These are phyloP conservation scores for Coleophoma crateriformis DNA, from an alignment of 2,329 filamentous ascomycete species.

Conservation along the genomic window DNA sequence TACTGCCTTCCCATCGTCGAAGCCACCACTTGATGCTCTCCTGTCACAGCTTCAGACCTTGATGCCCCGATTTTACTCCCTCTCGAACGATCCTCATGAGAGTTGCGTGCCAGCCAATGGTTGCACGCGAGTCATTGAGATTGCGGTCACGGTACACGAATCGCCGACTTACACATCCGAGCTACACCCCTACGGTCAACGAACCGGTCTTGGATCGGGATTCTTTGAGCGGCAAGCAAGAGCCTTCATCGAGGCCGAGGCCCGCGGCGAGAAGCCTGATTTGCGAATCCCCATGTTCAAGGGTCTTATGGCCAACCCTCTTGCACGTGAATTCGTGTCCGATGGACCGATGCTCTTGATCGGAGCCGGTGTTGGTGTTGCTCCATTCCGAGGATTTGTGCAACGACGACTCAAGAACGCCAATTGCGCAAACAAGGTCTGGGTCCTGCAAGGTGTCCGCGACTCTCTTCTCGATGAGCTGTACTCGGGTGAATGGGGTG, in stretches of 20 bases:
- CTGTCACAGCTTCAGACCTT: conserved; percentile 77
- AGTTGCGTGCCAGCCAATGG: conserved; percentile 21
- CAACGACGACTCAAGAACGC: conserved; percentile 89
- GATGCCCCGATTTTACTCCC: conserved; percentile 97
- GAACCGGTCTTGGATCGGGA: conserved; percentile 85
- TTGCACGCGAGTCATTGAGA: conserved; percentile 79
- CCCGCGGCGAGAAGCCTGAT: conserved; percentile 52
- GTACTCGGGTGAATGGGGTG: conserved; percentile 93
- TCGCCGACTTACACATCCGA: conserved; percentile 57
- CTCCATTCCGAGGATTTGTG: conserved; percentile 96
- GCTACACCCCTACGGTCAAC: conserved; percentile 49
- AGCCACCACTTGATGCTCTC: conserved; percentile 78
- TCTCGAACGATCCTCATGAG: conserved; percentile 91
- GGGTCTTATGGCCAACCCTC: conserved; percentile 92
- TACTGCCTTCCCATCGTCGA: conserved; percentile 84
- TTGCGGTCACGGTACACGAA: conserved; percentile 95
- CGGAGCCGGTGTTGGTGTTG: conserved; percentile 92
- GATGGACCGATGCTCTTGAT: conserved; percentile 98
- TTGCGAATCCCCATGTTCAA: conserved; percentile 95
- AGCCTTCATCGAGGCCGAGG: conserved; percentile 63
- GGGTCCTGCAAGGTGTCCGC: conserved; percentile 91
- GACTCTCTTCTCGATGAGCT: conserved; percentile 93
- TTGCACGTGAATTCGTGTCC: conserved; percentile 84
- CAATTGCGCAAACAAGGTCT: conserved; percentile 96
- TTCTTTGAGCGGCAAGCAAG: conserved; percentile 85